Evolutionary conservation across 495 filamentous ascomycete species (phyloP).

Genomic region (Clohesyomyces aquaticus): DNA sequence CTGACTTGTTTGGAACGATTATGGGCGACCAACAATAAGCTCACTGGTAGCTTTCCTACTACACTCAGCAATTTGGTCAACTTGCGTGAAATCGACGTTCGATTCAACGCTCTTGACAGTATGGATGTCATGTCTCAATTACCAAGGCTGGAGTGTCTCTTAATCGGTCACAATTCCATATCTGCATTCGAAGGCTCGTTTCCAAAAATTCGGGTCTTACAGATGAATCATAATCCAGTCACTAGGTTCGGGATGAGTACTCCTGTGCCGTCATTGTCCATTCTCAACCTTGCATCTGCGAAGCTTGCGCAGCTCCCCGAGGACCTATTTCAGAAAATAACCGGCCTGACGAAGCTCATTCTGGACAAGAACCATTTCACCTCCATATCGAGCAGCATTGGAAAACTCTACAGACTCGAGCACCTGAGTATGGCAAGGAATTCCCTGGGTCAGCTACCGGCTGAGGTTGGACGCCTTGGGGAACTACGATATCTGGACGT

Average conservation of each 20-base stretch:
- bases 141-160: conserved; percentile 82
- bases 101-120: conserved; percentile 83
- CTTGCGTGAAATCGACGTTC: conserved; percentile 88
- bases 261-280: conserved; percentile 77
- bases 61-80: conserved; percentile 71
- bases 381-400: conserved; percentile 80
- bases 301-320: conserved; percentile 87
- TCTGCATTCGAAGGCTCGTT: conserved; percentile 86
- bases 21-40: conserved; percentile 92
- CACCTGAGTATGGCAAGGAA: conserved; percentile 94
- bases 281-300: conserved; percentile 82
- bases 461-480: conserved; percentile 80
- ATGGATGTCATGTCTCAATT: conserved; percentile 84
- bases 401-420: conserved; percentile 80
- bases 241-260: conserved; percentile 85
- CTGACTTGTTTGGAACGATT: conserved; percentile 81
- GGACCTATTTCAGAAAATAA: conserved; percentile 81
- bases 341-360: conserved; percentile 80
- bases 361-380: conserved; percentile 96
- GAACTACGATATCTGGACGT: conserved; percentile 86
- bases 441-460: conserved; percentile 75
- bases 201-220: conserved; percentile 76
- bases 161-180: conserved; percentile 87
- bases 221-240: conserved; percentile 89
- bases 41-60: conserved; percentile 71